These are phyloP conservation scores for Paraconiothyrium brasiliense DNA, from an alignment of 2,329 filamentous ascomycete species.

Conservation along the genomic window DNA sequence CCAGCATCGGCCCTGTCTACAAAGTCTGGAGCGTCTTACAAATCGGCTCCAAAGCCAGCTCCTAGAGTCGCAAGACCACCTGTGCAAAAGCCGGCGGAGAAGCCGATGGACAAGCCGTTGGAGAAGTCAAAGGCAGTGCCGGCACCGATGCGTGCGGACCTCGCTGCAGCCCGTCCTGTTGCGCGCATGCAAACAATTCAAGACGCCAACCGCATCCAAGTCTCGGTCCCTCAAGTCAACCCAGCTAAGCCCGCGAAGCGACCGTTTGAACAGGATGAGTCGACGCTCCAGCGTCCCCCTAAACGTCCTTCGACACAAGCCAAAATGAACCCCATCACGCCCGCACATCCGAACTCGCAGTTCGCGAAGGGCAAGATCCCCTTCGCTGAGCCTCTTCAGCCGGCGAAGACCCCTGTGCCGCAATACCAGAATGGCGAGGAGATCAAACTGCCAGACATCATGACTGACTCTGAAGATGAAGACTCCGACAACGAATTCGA, in stretches of 20 bases:
- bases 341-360: constrained; percentile 73
- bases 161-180: constrained; percentile 61
- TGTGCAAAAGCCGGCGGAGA: constrained; percentile 65
- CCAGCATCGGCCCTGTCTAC: constrained; percentile 42
- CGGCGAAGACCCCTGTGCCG: constrained; percentile 69
- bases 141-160: constrained; percentile 57
- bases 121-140: constrained; percentile 67
- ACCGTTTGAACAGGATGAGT: constrained; percentile 70
- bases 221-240: constrained; percentile 65
- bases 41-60: constrained; percentile 37
- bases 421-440: constrained; percentile 88
- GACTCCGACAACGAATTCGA: constrained; percentile 72
- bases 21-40: constrained; percentile 32
- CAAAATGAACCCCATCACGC: constrained; percentile 56
- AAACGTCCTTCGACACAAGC: constrained; percentile 51
- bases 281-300: constrained; percentile 59
- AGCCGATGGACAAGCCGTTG: constrained; percentile 59
- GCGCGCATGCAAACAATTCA: constrained; percentile 71
- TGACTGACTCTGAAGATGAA: constrained; percentile 92
- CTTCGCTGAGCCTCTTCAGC: constrained; percentile 74
- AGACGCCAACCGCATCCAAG: constrained; percentile 63
- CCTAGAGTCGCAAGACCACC: constrained; percentile 44
- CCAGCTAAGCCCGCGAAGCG: constrained; percentile 80
- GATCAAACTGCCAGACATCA: constrained; percentile 93
- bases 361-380: constrained; percentile 89